These are phyloP conservation scores for Fusarium tjaetaba DNA, from an alignment of 2,329 filamentous ascomycete genomes.

Conservation along the genomic window DNA sequence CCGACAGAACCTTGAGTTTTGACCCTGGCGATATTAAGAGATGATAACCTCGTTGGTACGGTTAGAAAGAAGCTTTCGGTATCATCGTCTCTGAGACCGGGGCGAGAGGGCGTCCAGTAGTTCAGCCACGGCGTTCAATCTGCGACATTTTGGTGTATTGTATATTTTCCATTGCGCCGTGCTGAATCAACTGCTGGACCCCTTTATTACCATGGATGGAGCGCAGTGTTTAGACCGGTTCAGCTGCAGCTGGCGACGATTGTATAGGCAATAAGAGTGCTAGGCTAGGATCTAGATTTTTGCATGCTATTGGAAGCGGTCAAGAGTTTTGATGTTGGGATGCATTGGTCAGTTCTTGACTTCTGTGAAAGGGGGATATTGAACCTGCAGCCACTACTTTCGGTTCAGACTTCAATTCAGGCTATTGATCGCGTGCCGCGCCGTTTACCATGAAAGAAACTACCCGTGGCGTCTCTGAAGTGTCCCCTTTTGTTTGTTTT, in stretches of 20 bases:
- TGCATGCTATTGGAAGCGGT: background rate
- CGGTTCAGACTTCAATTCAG: constrained; percentile 3
- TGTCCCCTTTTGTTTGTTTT: background rate
- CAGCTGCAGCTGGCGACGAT: background rate
- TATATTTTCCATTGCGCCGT: constrained; percentile 1
- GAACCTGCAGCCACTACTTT: background rate
- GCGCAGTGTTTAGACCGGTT: constrained; percentile 1
- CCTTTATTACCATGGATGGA: background rate
- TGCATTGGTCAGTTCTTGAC: background rate
- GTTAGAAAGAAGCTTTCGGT: constrained; percentile 21
- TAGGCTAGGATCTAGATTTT: background rate
- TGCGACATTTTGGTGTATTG: constrained; percentile 24
- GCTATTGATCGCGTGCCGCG: constrained; percentile 40
- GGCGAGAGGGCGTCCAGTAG: constrained; percentile 13
- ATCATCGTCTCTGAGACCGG: background rate
- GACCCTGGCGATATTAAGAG: background rate
- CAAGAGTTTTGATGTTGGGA: background rate
- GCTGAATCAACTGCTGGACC: background rate
- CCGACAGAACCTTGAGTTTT: background rate
- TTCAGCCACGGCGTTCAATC: constrained; percentile 26
- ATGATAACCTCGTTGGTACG: background rate
- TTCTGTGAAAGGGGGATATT: constrained; percentile 14
- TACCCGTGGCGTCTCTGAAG: constrained; percentile 2
- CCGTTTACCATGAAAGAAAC: constrained; percentile 2
- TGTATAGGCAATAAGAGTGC: constrained; percentile 1